Evolutionary conservation across 1,139 yeast genomes (phyloP).

Genomic region (Yamadazyma triangularis): DNA sequence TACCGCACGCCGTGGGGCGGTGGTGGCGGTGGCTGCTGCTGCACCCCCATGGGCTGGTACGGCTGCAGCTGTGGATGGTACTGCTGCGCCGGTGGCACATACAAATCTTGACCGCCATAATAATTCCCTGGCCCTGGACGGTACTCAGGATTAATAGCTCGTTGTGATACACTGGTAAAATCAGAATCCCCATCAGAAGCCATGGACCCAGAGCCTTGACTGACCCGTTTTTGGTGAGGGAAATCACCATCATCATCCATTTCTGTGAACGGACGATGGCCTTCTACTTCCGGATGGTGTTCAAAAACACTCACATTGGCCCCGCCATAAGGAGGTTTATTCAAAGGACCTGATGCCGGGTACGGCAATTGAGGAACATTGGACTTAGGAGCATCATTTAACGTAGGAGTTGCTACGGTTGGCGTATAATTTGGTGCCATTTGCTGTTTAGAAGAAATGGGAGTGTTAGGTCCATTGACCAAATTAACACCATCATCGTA

Average conservation of each 20-base stretch:
- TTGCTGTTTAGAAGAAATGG: slow-evolving; percentile 24
- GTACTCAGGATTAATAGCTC: slow-evolving; percentile 67
- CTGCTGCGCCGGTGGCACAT: slow-evolving; percentile 7
- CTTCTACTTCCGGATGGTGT: slow-evolving; percentile 45
- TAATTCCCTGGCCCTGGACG: slow-evolving; percentile 11
- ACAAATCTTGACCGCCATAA: slow-evolving; percentile 6
- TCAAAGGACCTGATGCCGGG: slow-evolving; percentile 22
- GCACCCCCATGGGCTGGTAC: slow-evolving; percentile 4
- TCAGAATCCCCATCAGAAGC: slow-evolving; percentile 51
- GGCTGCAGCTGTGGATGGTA: slow-evolving; percentile 16
- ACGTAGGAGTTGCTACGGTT: slow-evolving; percentile 24
- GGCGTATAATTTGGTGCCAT: slow-evolving; percentile 32
- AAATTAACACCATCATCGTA: slow-evolving; percentile 18
- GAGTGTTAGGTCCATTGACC: slow-evolving; percentile 31
- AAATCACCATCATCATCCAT: slow-evolving; percentile 27
- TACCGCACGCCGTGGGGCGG: too few relatives aligned
- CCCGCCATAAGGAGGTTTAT: slow-evolving; percentile 16
- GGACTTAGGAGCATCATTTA: slow-evolving; percentile 19
- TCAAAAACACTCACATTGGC: slow-evolving; percentile 34
- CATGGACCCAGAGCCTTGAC: slow-evolving; percentile 14
- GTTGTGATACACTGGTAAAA: slow-evolving; percentile 75
- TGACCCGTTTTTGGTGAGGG: slow-evolving; percentile 8
- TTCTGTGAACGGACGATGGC: slow-evolving; percentile 46
- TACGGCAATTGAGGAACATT: slow-evolving; percentile 14
- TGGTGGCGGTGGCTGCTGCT: too few relatives aligned